Evolutionary conservation across 306 rosid species (phyloP), one percentile per base, ranked within the genome.

Genomic region (Echinosophora koreensis): DNA sequence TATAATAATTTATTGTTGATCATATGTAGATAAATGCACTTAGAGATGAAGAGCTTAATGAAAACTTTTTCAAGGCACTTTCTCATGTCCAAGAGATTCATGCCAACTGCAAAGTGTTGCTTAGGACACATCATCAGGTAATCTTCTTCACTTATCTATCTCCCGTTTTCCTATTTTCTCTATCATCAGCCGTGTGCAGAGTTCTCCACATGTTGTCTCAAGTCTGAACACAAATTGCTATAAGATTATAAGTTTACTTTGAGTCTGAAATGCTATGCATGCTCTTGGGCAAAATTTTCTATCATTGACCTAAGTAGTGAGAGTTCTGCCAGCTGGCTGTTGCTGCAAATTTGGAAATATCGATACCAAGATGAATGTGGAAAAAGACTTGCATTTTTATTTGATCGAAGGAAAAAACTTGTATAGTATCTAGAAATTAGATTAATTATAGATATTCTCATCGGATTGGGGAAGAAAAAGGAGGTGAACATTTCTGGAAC

Each of bases 61-160:
- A 88, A 49, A 78, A 81, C 18, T 94, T 94, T 81, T 94, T 94
- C 90, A 92, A 90, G 88, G 98, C 98, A 52, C 90, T 92, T 65
- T 81, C 91, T 81, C 99, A 95, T 62, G 99, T 95, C 84, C 99
- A 95, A 82, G 97, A 92, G 57, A 95, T 95, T 77, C 99, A 91
- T 61, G 88, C 97, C 76, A 95, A 95, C 68, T 95, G 99, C 88
- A 95, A 95, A 81, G 78, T 88, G 71, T 88, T 95, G 62, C 88
- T 95, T 37, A 88, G 99, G 84, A 95, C 99, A 49, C 97, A 95
- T 78, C 99, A 95, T 81, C 99, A 95, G 93, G 98, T 90, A 88
- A 60, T 73, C 50, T 69, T 17, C 54, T 56, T 49, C 56, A 71
- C 34, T 6, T 73, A 35, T 39, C 68, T 28, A 15, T 49, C 62